These are phyloP conservation scores for Albifimbria verrucaria DNA, from an alignment of 2,329 filamentous ascomycete genomes.

Conservation along the genomic window DNA sequence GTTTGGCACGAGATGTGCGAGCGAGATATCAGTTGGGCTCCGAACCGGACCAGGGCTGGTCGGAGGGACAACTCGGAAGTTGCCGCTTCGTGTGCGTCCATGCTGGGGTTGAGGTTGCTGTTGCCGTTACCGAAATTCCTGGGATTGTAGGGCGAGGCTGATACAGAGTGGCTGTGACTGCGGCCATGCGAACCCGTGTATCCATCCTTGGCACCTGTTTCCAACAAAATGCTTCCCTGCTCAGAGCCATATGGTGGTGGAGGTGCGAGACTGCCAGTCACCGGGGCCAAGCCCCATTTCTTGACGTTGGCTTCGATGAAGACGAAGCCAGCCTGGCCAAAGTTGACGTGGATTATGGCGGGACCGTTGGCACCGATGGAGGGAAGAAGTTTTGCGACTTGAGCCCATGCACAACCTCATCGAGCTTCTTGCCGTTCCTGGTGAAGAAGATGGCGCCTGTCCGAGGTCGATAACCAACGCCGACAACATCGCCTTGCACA, in stretches of 20 bases:
- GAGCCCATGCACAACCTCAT: conserved; percentile 88
- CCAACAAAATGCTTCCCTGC: conserved; percentile 91
- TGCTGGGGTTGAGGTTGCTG: conserved; percentile 54
- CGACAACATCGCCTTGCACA: conserved; percentile 92
- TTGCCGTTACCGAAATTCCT: conserved; percentile 41
- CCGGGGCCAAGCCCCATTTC: conserved; percentile 97
- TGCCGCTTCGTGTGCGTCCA: conserved; percentile 71
- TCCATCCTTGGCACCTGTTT: conserved; percentile 70
- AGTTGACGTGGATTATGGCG: conserved; percentile 91
- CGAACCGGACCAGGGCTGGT: conserved; percentile 85
- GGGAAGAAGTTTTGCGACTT: conserved; percentile 98
- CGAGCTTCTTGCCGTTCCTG: conserved; percentile 93
- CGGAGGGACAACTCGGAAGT: conserved; percentile 70
- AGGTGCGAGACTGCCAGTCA: conserved; percentile 90
- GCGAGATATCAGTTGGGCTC: conserved; percentile 92
- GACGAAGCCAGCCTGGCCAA: conserved; percentile 95
- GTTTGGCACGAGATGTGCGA: conserved; percentile 74
- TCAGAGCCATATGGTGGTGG: conserved; percentile 96
- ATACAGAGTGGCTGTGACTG: conserved; percentile 44
- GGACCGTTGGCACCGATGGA: conserved; percentile 92
- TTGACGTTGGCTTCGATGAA: conserved; percentile 99
- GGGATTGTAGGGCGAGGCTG: conserved; percentile 30
- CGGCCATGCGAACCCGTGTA: conserved; percentile 42
- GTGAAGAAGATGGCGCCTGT: conserved; percentile 98
- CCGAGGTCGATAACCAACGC: conserved; percentile 89